Evolutionary conservation across 2,329 filamentous ascomycete genomes (phyloP), one percentile per base, ranked within the genome.

Genomic region (Fusarium paranaense): DNA sequence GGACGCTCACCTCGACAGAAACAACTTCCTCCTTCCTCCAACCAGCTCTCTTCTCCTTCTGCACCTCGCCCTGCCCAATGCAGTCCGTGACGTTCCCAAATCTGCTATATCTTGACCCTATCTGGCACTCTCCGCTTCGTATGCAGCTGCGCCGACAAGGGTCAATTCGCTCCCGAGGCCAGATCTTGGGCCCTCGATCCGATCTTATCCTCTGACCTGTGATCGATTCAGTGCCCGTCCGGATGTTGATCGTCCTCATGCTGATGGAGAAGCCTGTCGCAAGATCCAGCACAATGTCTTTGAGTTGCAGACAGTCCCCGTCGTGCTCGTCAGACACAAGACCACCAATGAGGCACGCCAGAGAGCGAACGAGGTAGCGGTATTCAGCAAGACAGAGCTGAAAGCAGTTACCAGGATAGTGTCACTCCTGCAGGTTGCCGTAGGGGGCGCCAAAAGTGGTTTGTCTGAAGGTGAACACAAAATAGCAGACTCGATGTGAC

Each of bases 381-480:
- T 32, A 37, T 52, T 52, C 27, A 52, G 27, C 47, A 52, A 52
- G 47, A 32, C 27, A 52, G 47, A 52, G 47, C 47, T 52, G 47
- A 32, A 52, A n/a, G 47, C 27, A 8, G 47, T n/a, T 32, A 18
- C 18, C 18, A 32, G 16, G 20, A 42, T 25, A 47, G n/a, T 64
- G 60, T 57, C 64, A 63, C 63, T 73, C 38, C 67, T 71, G 71
- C 69, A 42, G 67, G 45, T 47, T 73, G 38, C 66, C 62, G 69
- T 60, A 63, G 38, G 66, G 40, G 63, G 25, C 18, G 45, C 59
- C 62, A 59, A 52, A 61, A 37, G 32, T 60, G 54, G 40, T 37
- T 66, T 61, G 61, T 64, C 47, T 61, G 59, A 67, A 42, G 22
- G 56, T 38, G 50, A 62, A 60, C 25, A 68, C 57, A 60, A 52